A percentile compares a stretch with the other conserved stretches of the same genome.
phyloP scores from a whole-genome alignment of 352 stramenopile genomes.

The Albugo laibachii region DNA sequence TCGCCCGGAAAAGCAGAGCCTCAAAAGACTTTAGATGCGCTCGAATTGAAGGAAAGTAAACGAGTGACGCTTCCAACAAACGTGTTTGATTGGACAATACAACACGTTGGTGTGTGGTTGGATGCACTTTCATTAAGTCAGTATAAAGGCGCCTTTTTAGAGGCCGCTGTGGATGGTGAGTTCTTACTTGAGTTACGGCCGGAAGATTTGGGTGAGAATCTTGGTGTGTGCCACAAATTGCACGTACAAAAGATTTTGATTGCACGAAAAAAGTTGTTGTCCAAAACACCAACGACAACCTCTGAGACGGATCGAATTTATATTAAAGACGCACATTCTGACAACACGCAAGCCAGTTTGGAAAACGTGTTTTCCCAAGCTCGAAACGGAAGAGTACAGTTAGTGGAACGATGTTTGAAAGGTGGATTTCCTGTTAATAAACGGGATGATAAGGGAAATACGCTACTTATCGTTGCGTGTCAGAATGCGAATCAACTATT shows the following conservation, averaged over 20 bases:
- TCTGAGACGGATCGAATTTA: conserved; percentile 46
- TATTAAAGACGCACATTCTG: conserved; percentile 20
- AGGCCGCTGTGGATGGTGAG: conserved; percentile 80
- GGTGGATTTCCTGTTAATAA: conserved; percentile 75
- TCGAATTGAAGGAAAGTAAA: conserved; percentile 35
- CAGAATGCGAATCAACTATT: conserved; percentile 84
- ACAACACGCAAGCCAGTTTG: conserved; percentile 15
- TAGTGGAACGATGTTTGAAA: conserved; percentile 78
- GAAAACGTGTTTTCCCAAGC: conserved; percentile 82
- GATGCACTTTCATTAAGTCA: conserved; percentile 77
- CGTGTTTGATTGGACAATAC: conserved; percentile 67
- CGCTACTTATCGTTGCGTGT: conserved; percentile 70
- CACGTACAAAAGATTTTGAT: conserved; percentile 83
- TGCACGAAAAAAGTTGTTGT: conserved; percentile 71
- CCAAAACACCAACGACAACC: conserved; percentile 13
- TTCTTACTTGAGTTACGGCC: conserved; percentile 83
- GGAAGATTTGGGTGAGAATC: conserved; percentile 81
- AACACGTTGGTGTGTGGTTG: conserved; percentile 85
- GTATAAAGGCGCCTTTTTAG: conserved; percentile 80
- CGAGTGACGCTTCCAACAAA: conserved; percentile 32
- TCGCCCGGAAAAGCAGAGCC: conserved; percentile 48
- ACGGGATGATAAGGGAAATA: conserved; percentile 88
- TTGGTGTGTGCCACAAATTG: conserved; percentile 81
- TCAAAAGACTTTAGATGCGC: conserved; percentile 39
- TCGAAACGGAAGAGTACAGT: conserved; percentile 76